Evolutionary conservation across 345 rosid species (phyloP).

Genomic region (Laguncularia racemosa): DNA sequence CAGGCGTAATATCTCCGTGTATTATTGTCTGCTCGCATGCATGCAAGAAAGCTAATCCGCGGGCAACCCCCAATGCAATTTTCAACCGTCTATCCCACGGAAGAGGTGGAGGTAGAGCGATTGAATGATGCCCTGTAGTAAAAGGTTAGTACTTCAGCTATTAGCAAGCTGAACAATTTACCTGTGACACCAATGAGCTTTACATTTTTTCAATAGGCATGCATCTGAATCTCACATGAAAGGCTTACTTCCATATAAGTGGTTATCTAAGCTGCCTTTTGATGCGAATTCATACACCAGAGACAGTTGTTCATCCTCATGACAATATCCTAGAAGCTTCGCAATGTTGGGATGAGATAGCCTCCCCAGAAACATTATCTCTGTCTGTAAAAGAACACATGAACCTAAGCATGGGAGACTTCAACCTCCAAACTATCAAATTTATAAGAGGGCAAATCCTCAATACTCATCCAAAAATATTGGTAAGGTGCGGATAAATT

Average conservation of each 20-base stretch:
- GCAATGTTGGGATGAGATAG: constrained; percentile 8
- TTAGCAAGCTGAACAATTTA: no score
- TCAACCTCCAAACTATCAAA: no score
- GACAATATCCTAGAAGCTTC: constrained; percentile 9
- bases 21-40: neutral
- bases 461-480: no score
- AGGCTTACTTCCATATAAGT: constrained; percentile 8
- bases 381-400: constrained; percentile 4
- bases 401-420: no score
- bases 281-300: constrained; percentile 6
- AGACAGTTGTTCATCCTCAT: neutral
- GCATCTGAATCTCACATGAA: neutral
- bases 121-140: neutral
- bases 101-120: constrained; percentile 2
- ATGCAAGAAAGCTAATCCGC: constrained; percentile 4
- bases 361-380: constrained; percentile 9
- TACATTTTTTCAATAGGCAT: neutral
- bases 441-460: no score
- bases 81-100: neutral
- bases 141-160: neutral
- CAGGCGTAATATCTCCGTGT: constrained; percentile 1
- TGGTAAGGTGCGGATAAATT: no score
- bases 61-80: constrained; percentile 5
- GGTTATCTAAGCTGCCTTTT: constrained; percentile 14
- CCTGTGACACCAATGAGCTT: neutral